Percentiles rank a stretch among this genome's conserved stretches.
Evolutionary conservation across 108 stramenopile species (phyloP).

Genomic region (Schizochytrium sp.): DNA sequence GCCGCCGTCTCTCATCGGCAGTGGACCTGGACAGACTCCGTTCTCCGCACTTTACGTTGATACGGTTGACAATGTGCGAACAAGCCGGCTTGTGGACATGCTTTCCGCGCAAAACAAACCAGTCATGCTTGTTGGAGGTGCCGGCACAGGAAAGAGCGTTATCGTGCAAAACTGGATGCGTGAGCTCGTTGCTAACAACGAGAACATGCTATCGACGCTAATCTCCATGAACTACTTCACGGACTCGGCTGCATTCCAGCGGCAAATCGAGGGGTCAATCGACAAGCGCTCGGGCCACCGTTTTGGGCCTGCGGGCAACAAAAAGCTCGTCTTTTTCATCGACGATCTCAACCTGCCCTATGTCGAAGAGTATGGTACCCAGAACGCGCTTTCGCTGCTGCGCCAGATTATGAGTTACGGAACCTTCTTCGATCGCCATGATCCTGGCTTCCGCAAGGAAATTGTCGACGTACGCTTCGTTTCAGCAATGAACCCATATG

Average conservation of each 20-base stretch:
- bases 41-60: constrained; percentile 69
- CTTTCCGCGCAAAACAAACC: constrained; percentile 63
- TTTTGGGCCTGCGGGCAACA: constrained; percentile 66
- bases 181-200: constrained; percentile 48
- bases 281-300: constrained; percentile 71
- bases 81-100: constrained; percentile 61
- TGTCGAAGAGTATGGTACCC: constrained; percentile 79
- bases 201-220: constrained; percentile 60
- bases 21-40: constrained; percentile 62
- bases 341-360: constrained; percentile 86
- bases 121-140: constrained; percentile 74
- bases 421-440: constrained; percentile 70
- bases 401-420: constrained; percentile 75
- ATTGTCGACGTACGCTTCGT: constrained; percentile 75
- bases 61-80: constrained; percentile 71
- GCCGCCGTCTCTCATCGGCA: constrained; percentile 60
- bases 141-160: constrained; percentile 81
- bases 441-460: constrained; percentile 71
- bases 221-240: constrained; percentile 80
- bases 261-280: constrained; percentile 67
- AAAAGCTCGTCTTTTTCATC: constrained; percentile 67
- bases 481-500: constrained; percentile 80
- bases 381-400: constrained; percentile 73
- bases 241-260: constrained; percentile 63
- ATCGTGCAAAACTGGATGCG: constrained; percentile 65